These are phyloP conservation scores for Tuber umbilicatum DNA, from an alignment of 495 filamentous ascomycete species.

Conservation along the genomic window DNA sequence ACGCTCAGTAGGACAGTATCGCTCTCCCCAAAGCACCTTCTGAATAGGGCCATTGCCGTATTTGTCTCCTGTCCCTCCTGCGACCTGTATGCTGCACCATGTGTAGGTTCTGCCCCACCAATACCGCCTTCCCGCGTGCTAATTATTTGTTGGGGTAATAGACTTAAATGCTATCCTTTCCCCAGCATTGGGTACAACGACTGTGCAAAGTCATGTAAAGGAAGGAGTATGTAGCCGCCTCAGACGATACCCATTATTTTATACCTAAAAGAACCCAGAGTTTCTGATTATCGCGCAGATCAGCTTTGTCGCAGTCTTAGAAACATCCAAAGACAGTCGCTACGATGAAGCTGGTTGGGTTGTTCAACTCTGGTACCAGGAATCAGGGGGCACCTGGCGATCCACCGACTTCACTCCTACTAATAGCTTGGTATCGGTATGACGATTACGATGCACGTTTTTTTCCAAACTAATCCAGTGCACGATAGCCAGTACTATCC, in stretches of 20 bases:
- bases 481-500: background rate
- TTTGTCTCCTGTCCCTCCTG: background rate
- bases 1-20: background rate
- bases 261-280: background rate
- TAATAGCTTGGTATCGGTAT: slow-evolving; percentile 4
- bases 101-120: background rate
- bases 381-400: slow-evolving; percentile 16
- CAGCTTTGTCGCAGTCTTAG: slow-evolving; percentile 26
- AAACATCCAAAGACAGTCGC: slow-evolving; percentile 22
- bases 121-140: background rate
- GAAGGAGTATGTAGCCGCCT: slow-evolving; percentile 10
- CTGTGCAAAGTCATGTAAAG: slow-evolving; percentile 12
- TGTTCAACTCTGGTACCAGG: slow-evolving; percentile 39
- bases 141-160: background rate
- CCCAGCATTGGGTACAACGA: slow-evolving; percentile 32
- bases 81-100: background rate
- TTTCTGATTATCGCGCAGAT: slow-evolving; percentile 13
- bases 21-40: background rate
- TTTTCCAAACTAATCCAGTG: background rate
- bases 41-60: background rate
- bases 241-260: background rate
- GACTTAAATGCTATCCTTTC: slow-evolving; percentile 34
- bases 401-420: slow-evolving; percentile 24
- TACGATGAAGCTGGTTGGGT: slow-evolving; percentile 14
- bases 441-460: background rate